Conservation (phyloP, 257 asterid species). For the Solanum virginianum region DNA sequence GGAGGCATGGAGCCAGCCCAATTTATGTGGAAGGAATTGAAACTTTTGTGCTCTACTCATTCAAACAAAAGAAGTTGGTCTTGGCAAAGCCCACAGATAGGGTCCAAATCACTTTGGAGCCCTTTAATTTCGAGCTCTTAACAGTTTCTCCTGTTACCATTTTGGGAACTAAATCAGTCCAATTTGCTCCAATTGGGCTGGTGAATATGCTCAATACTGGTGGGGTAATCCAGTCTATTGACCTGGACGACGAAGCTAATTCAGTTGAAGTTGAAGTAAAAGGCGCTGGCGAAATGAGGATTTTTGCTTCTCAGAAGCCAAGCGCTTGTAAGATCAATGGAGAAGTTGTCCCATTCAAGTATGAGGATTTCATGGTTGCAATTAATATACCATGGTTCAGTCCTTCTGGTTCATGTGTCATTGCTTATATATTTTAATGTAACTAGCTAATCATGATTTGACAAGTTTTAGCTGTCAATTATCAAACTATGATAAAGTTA, state of each 20-base stretch:
- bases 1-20: conserved; percentile 44
- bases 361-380: conserved; percentile 33
- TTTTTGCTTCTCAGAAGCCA: conserved; percentile 51
- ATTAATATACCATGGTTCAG: conserved; percentile 48
- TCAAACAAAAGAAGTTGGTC: conserved; percentile 30
- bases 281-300: conserved; percentile 72
- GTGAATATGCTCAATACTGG: conserved; percentile 68
- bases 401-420: conserved; percentile 33
- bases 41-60: conserved; percentile 38
- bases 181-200: conserved; percentile 57
- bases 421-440: conserved; percentile 44
- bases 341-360: conserved; percentile 22
- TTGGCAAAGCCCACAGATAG: conserved; percentile 28
- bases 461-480: background rate
- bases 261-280: conserved; percentile 40
- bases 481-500: background rate
- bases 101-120: conserved; percentile 38
- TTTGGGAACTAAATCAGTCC: conserved; percentile 11
- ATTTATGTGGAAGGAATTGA: conserved; percentile 28
- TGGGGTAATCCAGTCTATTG: conserved; percentile 45
- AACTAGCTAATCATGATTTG: background rate
- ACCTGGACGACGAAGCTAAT: conserved; percentile 2
- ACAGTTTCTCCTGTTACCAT: conserved; percentile 33
- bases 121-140: conserved; percentile 56
- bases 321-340: conserved; percentile 35